A percentile compares a stretch with the other conserved stretches of the same genome.
phyloP scores from a whole-genome alignment of 2,329 filamentous ascomycete species.

The Drechmeria coniospora region DNA sequence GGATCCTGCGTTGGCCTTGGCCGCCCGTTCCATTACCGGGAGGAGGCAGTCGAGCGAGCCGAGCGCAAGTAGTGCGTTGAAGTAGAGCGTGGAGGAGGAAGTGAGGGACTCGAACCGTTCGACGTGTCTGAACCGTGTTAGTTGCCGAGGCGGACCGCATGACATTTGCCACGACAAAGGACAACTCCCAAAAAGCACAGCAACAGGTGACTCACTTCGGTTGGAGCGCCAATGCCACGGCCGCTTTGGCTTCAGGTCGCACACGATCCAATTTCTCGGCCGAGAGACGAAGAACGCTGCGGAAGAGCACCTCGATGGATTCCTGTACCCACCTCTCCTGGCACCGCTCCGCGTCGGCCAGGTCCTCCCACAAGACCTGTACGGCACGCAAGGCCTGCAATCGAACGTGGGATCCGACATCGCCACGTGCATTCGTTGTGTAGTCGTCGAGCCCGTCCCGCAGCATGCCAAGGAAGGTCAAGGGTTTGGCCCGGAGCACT shows the following conservation, averaged over 20 bases:
- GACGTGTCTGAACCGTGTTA: conserved; percentile 15
- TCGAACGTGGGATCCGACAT: conserved; percentile 76
- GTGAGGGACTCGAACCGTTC: conserved; percentile 21
- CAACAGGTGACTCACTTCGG: conserved; percentile 27
- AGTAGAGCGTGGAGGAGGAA: conserved; percentile 47
- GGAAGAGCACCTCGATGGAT: conserved; percentile 26
- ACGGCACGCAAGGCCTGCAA: conserved; percentile 68
- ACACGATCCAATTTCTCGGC: conserved; percentile 86
- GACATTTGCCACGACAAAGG: too few relatives aligned
- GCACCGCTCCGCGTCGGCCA: conserved; percentile 6
- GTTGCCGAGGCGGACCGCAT: too few relatives aligned
- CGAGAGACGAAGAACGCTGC: conserved; percentile 49
- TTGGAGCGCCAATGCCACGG: conserved; percentile 29
- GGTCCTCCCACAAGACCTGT: conserved; percentile 39
- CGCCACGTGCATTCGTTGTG: conserved; percentile 74
- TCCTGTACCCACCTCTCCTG: conserved; percentile 11
- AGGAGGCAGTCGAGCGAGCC: conserved; percentile 21
- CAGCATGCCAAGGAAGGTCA: conserved; percentile 29
- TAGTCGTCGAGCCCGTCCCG: conserved; percentile 66
- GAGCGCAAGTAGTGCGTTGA: conserved; percentile 35
- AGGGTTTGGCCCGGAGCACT: conserved; percentile 24
- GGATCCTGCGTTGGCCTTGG: conserved; percentile 12
- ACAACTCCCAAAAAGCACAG: too few relatives aligned
- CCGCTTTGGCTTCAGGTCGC: conserved; percentile 47
- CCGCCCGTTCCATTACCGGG: conserved; percentile 19